Conservation (phyloP, 805 yeast genomes). For the Zygosaccharomyces rouxii region DNA sequence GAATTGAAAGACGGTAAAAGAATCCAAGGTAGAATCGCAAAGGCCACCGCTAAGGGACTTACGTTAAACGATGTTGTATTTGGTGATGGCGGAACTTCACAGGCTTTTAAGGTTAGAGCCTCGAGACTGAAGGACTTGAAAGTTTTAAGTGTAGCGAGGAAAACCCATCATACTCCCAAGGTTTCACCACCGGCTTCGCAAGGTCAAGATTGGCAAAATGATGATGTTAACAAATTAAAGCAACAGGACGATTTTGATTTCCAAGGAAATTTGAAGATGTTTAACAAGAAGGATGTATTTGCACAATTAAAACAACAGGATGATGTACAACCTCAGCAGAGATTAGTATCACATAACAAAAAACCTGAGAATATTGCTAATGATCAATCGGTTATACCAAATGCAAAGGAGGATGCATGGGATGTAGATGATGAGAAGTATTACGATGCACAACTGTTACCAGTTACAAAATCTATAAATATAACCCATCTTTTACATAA, state of each 20-base stretch:
- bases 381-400: conserved; percentile 69
- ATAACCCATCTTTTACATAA: conserved; percentile 34
- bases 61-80: conserved; percentile 38
- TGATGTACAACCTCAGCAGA: conserved; percentile 49
- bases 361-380: conserved; percentile 51
- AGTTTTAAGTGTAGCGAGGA: conserved; percentile 26
- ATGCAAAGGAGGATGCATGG: conserved; percentile 49
- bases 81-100: conserved; percentile 31
- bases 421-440: conserved; percentile 34
- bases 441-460: conserved; percentile 23
- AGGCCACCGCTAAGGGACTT: conserved; percentile 39
- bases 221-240: conserved; percentile 46
- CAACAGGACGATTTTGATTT: conserved; percentile 73
- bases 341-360: conserved; percentile 75
- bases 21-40: conserved; percentile 41
- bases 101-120: conserved; percentile 34
- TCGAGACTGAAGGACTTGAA: conserved; percentile 35
- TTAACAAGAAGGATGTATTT: conserved; percentile 76
- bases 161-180: conserved; percentile 33
- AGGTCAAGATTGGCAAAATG: conserved; percentile 43
- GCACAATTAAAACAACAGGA: conserved; percentile 69
- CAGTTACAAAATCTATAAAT: conserved; percentile 36
- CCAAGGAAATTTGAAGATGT: conserved; percentile 71
- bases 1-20: conserved; percentile 40
- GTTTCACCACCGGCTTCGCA: conserved; percentile 13